Conservation (phyloP, 345 rosid species). For the Gossypium sturtianum region DNA sequence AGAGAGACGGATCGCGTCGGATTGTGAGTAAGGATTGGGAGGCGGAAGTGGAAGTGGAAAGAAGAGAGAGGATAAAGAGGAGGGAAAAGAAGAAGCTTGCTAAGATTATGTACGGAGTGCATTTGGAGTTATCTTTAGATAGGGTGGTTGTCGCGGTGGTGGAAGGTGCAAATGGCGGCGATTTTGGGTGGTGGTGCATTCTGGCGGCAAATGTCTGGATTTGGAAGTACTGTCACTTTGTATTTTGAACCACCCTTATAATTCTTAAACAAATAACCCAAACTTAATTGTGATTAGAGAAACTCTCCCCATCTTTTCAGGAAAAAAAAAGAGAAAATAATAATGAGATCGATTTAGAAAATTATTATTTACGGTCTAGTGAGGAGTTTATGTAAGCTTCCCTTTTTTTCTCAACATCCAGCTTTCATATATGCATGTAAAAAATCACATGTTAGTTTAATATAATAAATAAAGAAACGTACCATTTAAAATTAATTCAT, state of each 20-base stretch:
- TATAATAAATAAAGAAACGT: too few relatives aligned
- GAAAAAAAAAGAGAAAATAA: too few relatives aligned
- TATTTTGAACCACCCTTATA: neutral
- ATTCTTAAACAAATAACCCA: too few relatives aligned
- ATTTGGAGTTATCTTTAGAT: conserved; percentile 34
- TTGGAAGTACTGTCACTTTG: neutral
- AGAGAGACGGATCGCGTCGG: conserved; percentile 64
- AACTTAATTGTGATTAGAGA: too few relatives aligned
- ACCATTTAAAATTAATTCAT: too few relatives aligned
- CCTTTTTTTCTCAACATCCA: too few relatives aligned
- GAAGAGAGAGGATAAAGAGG: conserved; percentile 55
- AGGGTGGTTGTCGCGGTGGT: conserved; percentile 11
- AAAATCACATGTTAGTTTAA: too few relatives aligned
- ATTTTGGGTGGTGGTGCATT: conserved; percentile 17
- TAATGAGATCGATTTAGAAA: too few relatives aligned
- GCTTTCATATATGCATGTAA: too few relatives aligned
- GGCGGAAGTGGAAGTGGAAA: conserved; percentile 37
- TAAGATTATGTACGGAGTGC: conserved; percentile 49
- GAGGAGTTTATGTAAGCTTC: too few relatives aligned
- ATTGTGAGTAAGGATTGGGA: conserved; percentile 1
- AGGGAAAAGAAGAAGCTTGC: conserved; percentile 56
- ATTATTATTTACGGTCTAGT: too few relatives aligned
- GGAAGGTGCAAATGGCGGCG: neutral
- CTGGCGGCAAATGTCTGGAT: neutral
- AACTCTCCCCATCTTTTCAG: too few relatives aligned